Base-by-base conservation (phyloP, 2,329 filamentous ascomycete genomes). In the Colletotrichum ledebouriae region DNA sequence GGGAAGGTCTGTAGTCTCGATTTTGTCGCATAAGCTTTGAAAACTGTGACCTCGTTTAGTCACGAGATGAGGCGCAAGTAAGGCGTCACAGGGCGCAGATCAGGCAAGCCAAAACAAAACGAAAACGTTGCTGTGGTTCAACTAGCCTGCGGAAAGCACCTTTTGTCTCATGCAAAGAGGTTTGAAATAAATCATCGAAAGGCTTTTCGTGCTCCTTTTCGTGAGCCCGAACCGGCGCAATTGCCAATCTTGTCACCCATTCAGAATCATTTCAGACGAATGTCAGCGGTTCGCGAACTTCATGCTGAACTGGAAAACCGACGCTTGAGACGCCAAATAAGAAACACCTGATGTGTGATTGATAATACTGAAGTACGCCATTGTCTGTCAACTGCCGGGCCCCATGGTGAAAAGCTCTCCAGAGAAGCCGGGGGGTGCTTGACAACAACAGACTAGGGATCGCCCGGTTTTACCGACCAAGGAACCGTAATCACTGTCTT, bases 341-440 rank as follows among this genome's bases (percentile, higher is more conserved):
- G 67, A 67, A 69, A 69, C 57, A 37, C 44, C 15, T 63, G 37
- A 41, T 58, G 50, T 63, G 37, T 44, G 56, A 50, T 67, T 69
- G 55, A 56, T 11, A 49, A 50, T 59, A 17, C 17, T 17, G 17
- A 17, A 17, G 17, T 17, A 57, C 50, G 37, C 20, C 25, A 55
- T 58, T 42, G 34, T 34, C 29, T 46, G 58, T 29, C 56, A 67
- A 69, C 63, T 62, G 44, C 56, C 63, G 57, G 39, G 29, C 56
- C 41, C 39, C 15, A 42, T 25, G 17, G 50, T 50, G 42, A 58
- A 17, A 17, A 42, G 47, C 37, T 53, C 13, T 67, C n/a, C 22
- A 12, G 17, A 9, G 17, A 15, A 53, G 44, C 50, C 46, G 37
- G 67, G 67, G 49, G 56, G 22, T 67, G 67, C 63, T 53, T 7